These are phyloP conservation scores for Heliophila coronopifolia DNA, from an alignment of 441 rosid species.

Conservation along the genomic window DNA sequence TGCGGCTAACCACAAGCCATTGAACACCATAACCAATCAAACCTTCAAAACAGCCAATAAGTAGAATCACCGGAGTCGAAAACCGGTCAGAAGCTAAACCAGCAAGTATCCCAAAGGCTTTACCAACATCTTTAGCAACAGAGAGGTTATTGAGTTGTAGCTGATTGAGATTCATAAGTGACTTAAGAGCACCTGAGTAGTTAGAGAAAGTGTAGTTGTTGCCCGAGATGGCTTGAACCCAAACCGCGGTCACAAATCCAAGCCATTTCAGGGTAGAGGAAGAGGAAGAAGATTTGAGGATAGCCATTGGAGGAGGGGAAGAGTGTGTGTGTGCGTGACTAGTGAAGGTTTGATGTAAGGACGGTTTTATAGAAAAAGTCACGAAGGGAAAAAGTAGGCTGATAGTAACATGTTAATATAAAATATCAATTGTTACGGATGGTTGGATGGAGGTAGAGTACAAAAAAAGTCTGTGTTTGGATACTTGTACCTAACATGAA, in stretches of 20 bases:
- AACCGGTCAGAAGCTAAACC: constrained; percentile 51
- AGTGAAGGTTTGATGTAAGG: neutral
- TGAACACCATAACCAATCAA: constrained; percentile 48
- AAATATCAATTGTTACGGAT: no score
- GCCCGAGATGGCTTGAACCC: constrained; percentile 51
- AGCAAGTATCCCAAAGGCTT: constrained; percentile 51
- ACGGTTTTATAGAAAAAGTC: neutral
- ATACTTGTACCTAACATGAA: no score
- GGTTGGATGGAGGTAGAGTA: no score
- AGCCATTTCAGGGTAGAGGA: constrained; percentile 42
- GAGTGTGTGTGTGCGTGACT: neutral
- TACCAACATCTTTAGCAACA: constrained; percentile 54
- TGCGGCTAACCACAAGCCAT: constrained; percentile 51
- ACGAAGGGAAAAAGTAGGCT: no score
- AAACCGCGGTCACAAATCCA: constrained; percentile 45
- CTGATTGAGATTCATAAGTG: constrained; percentile 44
- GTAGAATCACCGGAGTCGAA: constrained; percentile 37
- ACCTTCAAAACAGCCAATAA: constrained; percentile 48
- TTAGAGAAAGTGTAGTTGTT: constrained; percentile 52
- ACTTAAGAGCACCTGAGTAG: constrained; percentile 43
- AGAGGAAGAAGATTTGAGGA: constrained; percentile 11
- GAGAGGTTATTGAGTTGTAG: constrained; percentile 46
- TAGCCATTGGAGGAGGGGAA: constrained; percentile 6
- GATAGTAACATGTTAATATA: no score
- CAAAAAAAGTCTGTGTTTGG: no score